Conservation (phyloP, 257 asterid species). For the Voacanga thouarsii region DNA sequence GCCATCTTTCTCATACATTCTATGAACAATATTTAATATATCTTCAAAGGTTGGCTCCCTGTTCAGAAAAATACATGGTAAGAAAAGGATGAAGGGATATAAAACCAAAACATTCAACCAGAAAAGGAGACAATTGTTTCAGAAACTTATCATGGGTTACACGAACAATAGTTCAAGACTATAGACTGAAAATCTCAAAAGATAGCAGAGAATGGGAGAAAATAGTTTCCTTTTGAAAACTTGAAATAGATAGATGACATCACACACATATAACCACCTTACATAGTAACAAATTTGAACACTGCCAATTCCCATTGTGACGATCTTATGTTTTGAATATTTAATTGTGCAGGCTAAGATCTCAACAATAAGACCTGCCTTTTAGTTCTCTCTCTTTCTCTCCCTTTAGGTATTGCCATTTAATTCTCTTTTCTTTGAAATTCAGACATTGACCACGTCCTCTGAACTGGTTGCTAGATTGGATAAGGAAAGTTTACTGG, state of each 20-base stretch:
- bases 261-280: not conserved
- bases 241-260: not conserved
- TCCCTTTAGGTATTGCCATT: not conserved
- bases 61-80: slow-evolving; percentile 29
- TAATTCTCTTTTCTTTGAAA: not conserved
- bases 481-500: not conserved
- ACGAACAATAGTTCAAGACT: not conserved
- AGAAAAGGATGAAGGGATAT: not conserved
- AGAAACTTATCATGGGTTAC: not conserved
- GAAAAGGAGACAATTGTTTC: not conserved
- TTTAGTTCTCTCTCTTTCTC: not conserved
- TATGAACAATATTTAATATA: slow-evolving; percentile 68
- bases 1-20: slow-evolving; percentile 94
- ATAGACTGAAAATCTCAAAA: not conserved
- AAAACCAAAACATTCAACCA: not conserved
- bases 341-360: not conserved
- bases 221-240: not conserved
- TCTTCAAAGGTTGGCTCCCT: slow-evolving; percentile 97
- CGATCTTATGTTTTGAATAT: not conserved
- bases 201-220: not conserved
- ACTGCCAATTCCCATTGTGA: not conserved
- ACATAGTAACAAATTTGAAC: not conserved
- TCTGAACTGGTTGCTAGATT: not conserved
- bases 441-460: not conserved
- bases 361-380: not conserved